Conservation (phyloP, 768 basidiomycete genomes). For the Kwoniella sp. region DNA sequence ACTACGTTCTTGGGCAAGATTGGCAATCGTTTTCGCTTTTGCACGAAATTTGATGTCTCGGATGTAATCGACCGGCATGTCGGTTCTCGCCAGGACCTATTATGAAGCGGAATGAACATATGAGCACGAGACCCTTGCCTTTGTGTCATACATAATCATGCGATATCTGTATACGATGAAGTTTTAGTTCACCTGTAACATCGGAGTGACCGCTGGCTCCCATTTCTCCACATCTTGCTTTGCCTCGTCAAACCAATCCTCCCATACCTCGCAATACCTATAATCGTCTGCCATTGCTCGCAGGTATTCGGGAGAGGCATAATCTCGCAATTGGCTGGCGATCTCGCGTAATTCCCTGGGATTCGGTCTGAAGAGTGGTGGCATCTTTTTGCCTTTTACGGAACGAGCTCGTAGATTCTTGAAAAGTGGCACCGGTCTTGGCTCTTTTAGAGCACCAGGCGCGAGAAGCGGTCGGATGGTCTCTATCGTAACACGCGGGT, state of each 20-base stretch:
- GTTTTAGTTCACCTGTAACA: constrained; percentile 28
- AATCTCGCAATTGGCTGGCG: constrained; percentile 12
- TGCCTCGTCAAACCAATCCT: constrained; percentile 27
- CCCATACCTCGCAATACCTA: constrained; percentile 27
- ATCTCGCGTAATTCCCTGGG: constrained; percentile 40
- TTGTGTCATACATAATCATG: neutral
- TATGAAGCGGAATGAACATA: neutral
- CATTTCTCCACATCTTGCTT: constrained; percentile 33
- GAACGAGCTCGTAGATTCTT: constrained; percentile 28
- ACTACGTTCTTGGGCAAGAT: constrained; percentile 22
- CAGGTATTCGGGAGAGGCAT: constrained; percentile 34
- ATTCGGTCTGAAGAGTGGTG: constrained; percentile 31
- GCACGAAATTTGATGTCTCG: constrained; percentile 28
- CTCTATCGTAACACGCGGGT: constrained; percentile 19
- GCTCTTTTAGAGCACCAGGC: constrained; percentile 19
- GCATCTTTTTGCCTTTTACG: constrained; percentile 12
- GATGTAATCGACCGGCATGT: constrained; percentile 35
- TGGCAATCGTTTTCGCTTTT: constrained; percentile 12
- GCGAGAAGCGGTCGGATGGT: constrained; percentile 20
- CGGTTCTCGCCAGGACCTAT: constrained; percentile 39
- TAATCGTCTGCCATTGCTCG: constrained; percentile 36
- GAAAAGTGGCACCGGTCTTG: constrained; percentile 30
- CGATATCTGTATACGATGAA: neutral
- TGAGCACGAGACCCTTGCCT: neutral
- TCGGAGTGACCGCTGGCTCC: constrained; percentile 32